A percentile compares a stretch with the other conserved stretches of the same genome.
phyloP scores from a whole-genome alignment of 1,284 basidiomycete genomes.

The Macrocystidia cucumis region DNA sequence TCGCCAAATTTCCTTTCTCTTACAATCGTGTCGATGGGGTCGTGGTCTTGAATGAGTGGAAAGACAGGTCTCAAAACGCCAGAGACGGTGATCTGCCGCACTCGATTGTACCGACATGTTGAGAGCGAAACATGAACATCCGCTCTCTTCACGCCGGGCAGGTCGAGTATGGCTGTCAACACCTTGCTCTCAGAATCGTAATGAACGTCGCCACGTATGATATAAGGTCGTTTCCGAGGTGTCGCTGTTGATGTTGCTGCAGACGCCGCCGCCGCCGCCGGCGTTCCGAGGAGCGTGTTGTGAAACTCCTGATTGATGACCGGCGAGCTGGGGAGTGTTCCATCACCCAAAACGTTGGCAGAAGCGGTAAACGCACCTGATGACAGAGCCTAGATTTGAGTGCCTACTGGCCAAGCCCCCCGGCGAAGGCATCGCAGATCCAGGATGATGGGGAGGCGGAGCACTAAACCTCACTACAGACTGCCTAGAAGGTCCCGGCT shows the following conservation, averaged over 20 bases:
- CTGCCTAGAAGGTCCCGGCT: conserved; percentile 7
- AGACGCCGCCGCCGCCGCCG: conserved; percentile 4
- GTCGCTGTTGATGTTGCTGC: conserved; percentile 6
- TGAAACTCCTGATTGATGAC: conserved; percentile 3
- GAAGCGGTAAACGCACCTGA: conserved; percentile 9
- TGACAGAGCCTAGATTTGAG: conserved; percentile 11
- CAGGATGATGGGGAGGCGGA: conserved; percentile 10
- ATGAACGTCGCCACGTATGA: conserved; percentile 47
- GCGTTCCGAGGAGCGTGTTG: too few relatives aligned
- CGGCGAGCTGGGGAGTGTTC: conserved; percentile 11
- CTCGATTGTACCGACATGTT: conserved; percentile 45
- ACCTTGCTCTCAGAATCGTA: conserved; percentile 36
- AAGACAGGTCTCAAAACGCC: conserved; percentile 32
- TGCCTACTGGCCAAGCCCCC: conserved; percentile 10
- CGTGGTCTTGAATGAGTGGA: conserved; percentile 11
- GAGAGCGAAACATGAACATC: conserved; percentile 47
- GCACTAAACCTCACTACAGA: conserved; percentile 7
- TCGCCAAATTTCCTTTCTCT: conserved; percentile 49
- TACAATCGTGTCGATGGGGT: conserved; percentile 18
- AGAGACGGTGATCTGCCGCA: conserved; percentile 45
- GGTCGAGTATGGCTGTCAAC: conserved; percentile 51
- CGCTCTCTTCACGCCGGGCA: conserved; percentile 50
- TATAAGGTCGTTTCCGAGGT: conserved; percentile 6
- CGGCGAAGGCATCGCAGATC: conserved; percentile 10
- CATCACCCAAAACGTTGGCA: conserved; percentile 5